A percentile compares a stretch with the other conserved stretches of the same genome.
phyloP scores from a whole-genome alignment of 805 yeast species.

The Teunomyces cretensis region DNA sequence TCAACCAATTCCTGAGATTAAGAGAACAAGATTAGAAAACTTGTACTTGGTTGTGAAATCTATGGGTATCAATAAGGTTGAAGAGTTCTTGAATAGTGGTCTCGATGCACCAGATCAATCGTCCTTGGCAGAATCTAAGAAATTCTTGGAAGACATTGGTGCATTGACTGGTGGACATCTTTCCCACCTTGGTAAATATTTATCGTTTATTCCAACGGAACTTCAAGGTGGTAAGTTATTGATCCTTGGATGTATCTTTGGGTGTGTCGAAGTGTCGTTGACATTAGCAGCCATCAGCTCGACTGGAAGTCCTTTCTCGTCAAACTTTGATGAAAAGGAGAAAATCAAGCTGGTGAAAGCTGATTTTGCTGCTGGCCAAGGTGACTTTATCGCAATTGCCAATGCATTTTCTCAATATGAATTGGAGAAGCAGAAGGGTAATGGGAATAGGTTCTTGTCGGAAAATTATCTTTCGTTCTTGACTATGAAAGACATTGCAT shows the following conservation, averaged over 20 bases:
- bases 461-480: constrained; percentile 62
- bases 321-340: constrained; percentile 63
- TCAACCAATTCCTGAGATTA: constrained; percentile 87
- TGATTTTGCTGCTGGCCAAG: constrained; percentile 50
- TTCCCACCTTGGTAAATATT: constrained; percentile 76
- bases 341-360: constrained; percentile 50
- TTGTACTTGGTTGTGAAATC: constrained; percentile 81
- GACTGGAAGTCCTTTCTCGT: constrained; percentile 71
- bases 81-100: constrained; percentile 67
- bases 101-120: constrained; percentile 73
- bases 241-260: constrained; percentile 77
- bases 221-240: constrained; percentile 80
- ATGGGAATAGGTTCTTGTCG: constrained; percentile 44
- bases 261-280: constrained; percentile 74
- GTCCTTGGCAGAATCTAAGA: constrained; percentile 51
- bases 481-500: constrained; percentile 66
- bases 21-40: constrained; percentile 79
- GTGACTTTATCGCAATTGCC: constrained; percentile 73
- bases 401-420: constrained; percentile 59
- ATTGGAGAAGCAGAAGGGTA: constrained; percentile 18
- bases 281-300: constrained; percentile 77
- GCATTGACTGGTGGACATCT: constrained; percentile 53
- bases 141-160: constrained; percentile 65
- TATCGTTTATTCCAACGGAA: constrained; percentile 84
- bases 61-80: constrained; percentile 79